Evolutionary conservation across 768 basidiomycete species (phyloP), one percentile per base, ranked within the genome.

Genomic region (Pholiota molesta): DNA sequence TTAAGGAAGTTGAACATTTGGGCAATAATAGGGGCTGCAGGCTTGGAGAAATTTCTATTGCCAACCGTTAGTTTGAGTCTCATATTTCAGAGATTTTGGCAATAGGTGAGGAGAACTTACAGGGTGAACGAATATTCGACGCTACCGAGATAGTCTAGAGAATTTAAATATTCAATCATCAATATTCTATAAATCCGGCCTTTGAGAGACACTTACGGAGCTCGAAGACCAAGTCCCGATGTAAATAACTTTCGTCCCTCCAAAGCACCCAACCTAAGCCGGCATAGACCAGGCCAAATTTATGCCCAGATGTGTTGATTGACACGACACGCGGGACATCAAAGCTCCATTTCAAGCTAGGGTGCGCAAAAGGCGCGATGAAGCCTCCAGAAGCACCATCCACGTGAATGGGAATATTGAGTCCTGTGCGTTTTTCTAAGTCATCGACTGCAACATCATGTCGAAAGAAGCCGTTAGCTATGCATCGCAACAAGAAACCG

Each of bases 381-480:
- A 91, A 86, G 0, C 81, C 89, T 14, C 85, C 84, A 5, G 82
- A 84, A 8, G 87, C 87, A 7, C 78, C 87, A 64, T 89, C 87
- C 21, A 89, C 88, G 65, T 90, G 88, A 58, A 90, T 88, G 7
- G 85, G 85, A 62, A 90, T 77, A 65, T 83, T 74, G 53, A 81
- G 76, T 1, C 88, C 88, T 2, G 83, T 87, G 62, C 81, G 76
- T 52, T 73, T 68, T 65, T 88, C 76, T 62, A 85, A 77, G 57
- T 83, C 79, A 66, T 86, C 85, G 61, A 88, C 79, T 83, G 55
- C 3, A 54, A 19, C 11, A 37, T 37, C 10, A 5, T 35, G 5
- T 5, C 10, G 29, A 1, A 21, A 17, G n/a, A 28, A 35, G 52
- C 14, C 60, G 13, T 51, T 51, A n/a, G 52, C 47, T 17, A 33